A percentile compares a stretch with the other conserved stretches of the same genome.
Evolutionary conservation across 176 grass and related monocot genomes (phyloP).

Genomic region (Oryza meridionalis): DNA sequence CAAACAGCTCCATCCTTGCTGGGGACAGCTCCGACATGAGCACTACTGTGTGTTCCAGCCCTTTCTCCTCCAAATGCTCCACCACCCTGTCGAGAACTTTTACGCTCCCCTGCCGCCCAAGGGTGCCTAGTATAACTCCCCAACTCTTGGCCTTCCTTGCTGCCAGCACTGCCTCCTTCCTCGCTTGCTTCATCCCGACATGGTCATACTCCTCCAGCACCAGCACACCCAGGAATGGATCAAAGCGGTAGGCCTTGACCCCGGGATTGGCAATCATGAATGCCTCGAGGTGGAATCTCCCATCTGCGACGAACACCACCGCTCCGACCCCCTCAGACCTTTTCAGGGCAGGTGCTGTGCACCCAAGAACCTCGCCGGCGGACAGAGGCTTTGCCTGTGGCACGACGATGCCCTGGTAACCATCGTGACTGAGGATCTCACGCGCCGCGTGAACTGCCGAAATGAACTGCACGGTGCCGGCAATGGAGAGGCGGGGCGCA

Average conservation of each 20-base stretch:
- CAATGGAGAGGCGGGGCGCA: slow-evolving; percentile 65
- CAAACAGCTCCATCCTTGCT: slow-evolving; percentile 75
- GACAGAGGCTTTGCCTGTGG: slow-evolving; percentile 89
- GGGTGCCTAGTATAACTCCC: slow-evolving; percentile 78
- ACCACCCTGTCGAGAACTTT: slow-evolving; percentile 80
- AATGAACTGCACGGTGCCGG: slow-evolving; percentile 91
- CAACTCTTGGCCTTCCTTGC: slow-evolving; percentile 74
- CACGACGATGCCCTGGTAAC: slow-evolving; percentile 64
- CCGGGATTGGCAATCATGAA: slow-evolving; percentile 96
- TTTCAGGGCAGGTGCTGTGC: slow-evolving; percentile 71
- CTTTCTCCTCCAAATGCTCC: slow-evolving; percentile 92
- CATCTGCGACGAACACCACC: slow-evolving; percentile 75
- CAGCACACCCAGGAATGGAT: slow-evolving; percentile 79
- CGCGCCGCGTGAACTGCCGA: slow-evolving; percentile 75
- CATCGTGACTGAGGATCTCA: slow-evolving; percentile 57
- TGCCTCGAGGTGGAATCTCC: slow-evolving; percentile 90
- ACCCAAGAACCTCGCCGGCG: slow-evolving; percentile 85
- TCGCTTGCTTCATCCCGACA: slow-evolving; percentile 80
- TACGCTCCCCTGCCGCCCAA: slow-evolving; percentile 77
- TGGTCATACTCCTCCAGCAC: slow-evolving; percentile 89
- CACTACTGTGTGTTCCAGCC: slow-evolving; percentile 69
- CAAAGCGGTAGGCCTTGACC: slow-evolving; percentile 80
- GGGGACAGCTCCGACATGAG: slow-evolving; percentile 97
- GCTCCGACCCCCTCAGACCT: slow-evolving; percentile 60
- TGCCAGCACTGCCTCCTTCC: slow-evolving; percentile 80